These are phyloP conservation scores for Myriosclerotinia duriaeana DNA, from an alignment of 2,329 filamentous ascomycete species.

Conservation along the genomic window DNA sequence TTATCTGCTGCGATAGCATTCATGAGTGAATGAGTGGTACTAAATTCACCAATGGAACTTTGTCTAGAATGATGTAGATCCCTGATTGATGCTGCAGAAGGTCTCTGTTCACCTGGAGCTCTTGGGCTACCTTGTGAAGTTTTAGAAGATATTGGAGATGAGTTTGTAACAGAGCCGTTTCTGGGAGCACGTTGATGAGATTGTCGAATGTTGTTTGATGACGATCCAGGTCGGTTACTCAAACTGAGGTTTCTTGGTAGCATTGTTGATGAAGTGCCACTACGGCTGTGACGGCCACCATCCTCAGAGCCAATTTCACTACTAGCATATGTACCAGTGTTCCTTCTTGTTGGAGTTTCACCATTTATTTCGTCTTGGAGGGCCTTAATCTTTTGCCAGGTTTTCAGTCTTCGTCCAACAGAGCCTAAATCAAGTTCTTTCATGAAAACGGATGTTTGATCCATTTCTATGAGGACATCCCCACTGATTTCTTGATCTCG, in stretches of 20 bases:
- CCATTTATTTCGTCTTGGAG: constrained; percentile 83
- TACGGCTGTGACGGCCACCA: constrained; percentile 47
- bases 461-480: constrained; percentile 90
- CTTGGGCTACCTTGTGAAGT: constrained; percentile 43
- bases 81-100: constrained; percentile 79
- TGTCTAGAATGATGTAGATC: constrained; percentile 81
- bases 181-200: constrained; percentile 37
- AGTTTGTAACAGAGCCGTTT: constrained; percentile 45
- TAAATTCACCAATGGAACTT: constrained; percentile 58
- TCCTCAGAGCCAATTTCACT: constrained; percentile 61
- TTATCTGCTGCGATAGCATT: constrained; percentile 43
- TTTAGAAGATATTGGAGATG: constrained; percentile 46
- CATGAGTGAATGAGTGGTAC: constrained; percentile 46
- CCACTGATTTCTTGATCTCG: constrained; percentile 93
- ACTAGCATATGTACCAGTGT: constrained; percentile 54
- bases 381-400: constrained; percentile 93
- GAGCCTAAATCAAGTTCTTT: constrained; percentile 93
- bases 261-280: constrained; percentile 34
- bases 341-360: constrained; percentile 49
- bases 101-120: constrained; percentile 50
- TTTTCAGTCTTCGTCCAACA: constrained; percentile 84
- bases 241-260: constrained; percentile 38
- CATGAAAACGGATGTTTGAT: constrained; percentile 91
- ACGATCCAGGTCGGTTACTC: constrained; percentile 35
- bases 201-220: constrained; percentile 33